Conservation (phyloP, 306 rosid genomes). For the Ochetophila trinervis region DNA sequence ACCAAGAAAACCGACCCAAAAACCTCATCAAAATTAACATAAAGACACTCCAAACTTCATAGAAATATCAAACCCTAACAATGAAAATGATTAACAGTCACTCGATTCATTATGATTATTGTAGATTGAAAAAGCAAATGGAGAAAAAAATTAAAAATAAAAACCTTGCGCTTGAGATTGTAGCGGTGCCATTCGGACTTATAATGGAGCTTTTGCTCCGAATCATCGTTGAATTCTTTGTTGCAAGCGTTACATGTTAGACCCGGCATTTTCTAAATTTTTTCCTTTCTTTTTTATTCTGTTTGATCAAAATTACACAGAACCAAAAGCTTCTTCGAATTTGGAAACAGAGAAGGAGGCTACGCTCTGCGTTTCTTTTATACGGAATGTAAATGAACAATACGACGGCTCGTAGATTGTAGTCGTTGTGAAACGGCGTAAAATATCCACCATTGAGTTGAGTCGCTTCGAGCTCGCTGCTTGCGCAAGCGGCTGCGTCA, state of each 20-base stretch:
- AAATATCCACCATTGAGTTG: not conserved
- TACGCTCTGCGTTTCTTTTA: not conserved
- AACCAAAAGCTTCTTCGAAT: not conserved
- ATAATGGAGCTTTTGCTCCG: slow-evolving; percentile 81
- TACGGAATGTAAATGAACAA: not conserved
- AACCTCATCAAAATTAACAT: not conserved
- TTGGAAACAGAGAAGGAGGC: not conserved
- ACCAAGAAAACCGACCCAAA: not conserved
- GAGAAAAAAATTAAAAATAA: not conserved
- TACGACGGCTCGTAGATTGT: slow-evolving; percentile 19
- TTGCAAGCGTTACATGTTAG: slow-evolving; percentile 89
- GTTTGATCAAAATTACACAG: not conserved
- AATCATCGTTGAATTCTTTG: slow-evolving; percentile 61
- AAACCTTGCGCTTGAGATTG: slow-evolving; percentile 99
- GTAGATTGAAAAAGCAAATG: no score
- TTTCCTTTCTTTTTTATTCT: no score
- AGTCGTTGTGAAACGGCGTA: slow-evolving; percentile 33
- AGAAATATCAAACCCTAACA: not conserved
- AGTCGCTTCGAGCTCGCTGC: slow-evolving; percentile 15
- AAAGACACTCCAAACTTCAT: no score
- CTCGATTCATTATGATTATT: no score
- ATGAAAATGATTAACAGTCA: not conserved
- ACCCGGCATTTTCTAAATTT: slow-evolving; percentile 41
- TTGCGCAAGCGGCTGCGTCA: slow-evolving; percentile 7
- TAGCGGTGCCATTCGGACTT: slow-evolving; percentile 99